A percentile compares a stretch with the other conserved stretches of the same genome.
Evolutionary conservation across 495 filamentous ascomycete species (phyloP).

Genomic region (Talaromyces thailandensis): DNA sequence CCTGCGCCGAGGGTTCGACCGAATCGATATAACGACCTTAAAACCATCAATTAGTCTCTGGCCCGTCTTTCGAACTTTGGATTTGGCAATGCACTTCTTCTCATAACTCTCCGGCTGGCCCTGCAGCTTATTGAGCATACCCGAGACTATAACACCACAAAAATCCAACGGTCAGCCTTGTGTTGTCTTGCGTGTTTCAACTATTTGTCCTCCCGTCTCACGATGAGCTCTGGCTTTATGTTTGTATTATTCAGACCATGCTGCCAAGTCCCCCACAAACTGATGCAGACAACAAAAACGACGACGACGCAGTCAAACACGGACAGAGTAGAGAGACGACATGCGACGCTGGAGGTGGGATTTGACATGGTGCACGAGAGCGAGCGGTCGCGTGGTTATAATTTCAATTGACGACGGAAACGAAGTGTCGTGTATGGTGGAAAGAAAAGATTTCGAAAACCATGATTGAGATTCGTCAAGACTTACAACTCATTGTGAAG

Average conservation of each 20-base stretch:
- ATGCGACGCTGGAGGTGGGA: background rate
- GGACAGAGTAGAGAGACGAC: conserved; percentile 1
- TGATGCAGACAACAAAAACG: conserved; percentile 7
- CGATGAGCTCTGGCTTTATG: background rate
- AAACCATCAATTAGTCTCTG: too few species aligned
- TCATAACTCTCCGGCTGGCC: conserved; percentile 98
- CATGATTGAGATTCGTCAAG: background rate
- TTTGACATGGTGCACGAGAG: background rate
- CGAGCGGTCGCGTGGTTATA: background rate
- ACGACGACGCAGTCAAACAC: conserved; percentile 11
- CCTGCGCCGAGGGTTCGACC: conserved; percentile 91
- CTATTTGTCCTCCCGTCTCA: background rate
- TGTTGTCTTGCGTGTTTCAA: background rate
- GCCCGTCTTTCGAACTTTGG: too few species aligned
- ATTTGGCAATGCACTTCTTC: conserved; percentile 65
- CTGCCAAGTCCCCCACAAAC: conserved; percentile 8
- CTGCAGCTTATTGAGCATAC: conserved; percentile 94
- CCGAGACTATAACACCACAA: conserved; percentile 53
- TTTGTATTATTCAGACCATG: conserved; percentile 10
- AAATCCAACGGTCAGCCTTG: conserved; percentile 20
- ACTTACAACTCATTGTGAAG: conserved; percentile 42
- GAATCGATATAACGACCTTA: conserved; percentile 84
- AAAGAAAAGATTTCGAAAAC: background rate
- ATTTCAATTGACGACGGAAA: background rate
- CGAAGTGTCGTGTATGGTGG: background rate